These are phyloP conservation scores for Picochlorum costavermella DNA, from an alignment of 139 green algal genomes.

Conservation along the genomic window DNA sequence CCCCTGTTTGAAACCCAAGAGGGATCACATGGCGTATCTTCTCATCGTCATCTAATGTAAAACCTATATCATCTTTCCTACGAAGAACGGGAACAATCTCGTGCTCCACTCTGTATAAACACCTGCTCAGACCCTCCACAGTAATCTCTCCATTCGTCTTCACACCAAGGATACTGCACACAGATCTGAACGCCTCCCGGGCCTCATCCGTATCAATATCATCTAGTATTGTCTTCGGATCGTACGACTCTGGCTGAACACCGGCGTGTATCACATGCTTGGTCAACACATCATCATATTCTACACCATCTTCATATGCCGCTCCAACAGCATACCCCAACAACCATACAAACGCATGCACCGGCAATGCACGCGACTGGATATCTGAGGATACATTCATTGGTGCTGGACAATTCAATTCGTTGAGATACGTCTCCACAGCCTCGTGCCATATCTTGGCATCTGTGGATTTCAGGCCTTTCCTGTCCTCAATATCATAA, in stretches of 20 bases:
- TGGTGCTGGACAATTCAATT: constrained; percentile 42
- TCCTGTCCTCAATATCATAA: constrained; percentile 22
- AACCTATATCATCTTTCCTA: neutral
- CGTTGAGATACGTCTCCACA: constrained; percentile 32
- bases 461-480: constrained; percentile 6
- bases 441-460: constrained; percentile 8
- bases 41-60: constrained; percentile 4
- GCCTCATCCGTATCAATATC: too few relatives aligned
- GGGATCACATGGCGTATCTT: neutral
- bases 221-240: too few relatives aligned
- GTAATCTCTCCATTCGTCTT: too few relatives aligned
- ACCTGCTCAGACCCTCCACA: too few relatives aligned
- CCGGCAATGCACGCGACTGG: neutral
- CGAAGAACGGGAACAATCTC: too few relatives aligned
- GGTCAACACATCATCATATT: constrained; percentile 6
- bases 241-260: too few relatives aligned
- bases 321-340: constrained; percentile 22
- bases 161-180: too few relatives aligned
- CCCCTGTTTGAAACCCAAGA: constrained; percentile 34
- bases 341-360: constrained; percentile 30
- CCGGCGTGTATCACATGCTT: too few relatives aligned
- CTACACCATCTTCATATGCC: constrained; percentile 11
- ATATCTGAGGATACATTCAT: neutral
- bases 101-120: too few relatives aligned
- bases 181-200: too few relatives aligned